These are phyloP conservation scores for Lasiodiplodia hormozganensis DNA, from an alignment of 2,329 filamentous ascomycete genomes.

Conservation along the genomic window DNA sequence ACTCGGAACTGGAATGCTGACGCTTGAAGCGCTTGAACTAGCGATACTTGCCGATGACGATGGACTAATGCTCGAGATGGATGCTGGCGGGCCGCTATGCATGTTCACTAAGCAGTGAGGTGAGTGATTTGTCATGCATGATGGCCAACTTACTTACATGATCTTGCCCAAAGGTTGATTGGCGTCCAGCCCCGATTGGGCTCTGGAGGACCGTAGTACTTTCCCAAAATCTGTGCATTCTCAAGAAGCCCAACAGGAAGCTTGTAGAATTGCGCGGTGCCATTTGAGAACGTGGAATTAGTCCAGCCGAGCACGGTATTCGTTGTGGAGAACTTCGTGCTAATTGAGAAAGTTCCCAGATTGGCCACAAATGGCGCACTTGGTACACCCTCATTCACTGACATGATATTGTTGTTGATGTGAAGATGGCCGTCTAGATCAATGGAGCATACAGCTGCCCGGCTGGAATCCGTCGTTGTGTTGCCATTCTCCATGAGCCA, in stretches of 20 bases:
- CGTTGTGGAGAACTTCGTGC: conserved; percentile 37
- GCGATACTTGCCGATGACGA: not conserved
- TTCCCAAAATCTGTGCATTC: conserved; percentile 39
- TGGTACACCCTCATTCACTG: conserved; percentile 33
- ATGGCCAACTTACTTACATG: not conserved
- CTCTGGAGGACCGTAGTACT: conserved; percentile 37
- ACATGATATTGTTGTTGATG: conserved; percentile 35
- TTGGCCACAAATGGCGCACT: conserved; percentile 38
- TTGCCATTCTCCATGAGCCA: conserved; percentile 43
- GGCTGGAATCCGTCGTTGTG: conserved; percentile 39
- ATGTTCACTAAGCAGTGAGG: not conserved
- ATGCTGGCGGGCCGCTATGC: not conserved
- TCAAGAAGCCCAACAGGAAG: conserved; percentile 35
- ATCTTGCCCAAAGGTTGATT: conserved; percentile 34
- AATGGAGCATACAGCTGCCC: conserved; percentile 42
- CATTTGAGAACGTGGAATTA: conserved; percentile 40
- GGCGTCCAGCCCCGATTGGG: conserved; percentile 36
- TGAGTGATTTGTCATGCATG: not conserved
- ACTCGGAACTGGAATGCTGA: conserved; percentile 4
- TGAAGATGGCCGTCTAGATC: conserved; percentile 33
- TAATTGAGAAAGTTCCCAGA: conserved; percentile 35
- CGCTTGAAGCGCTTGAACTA: conserved; percentile 9
- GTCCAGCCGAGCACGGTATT: conserved; percentile 41
- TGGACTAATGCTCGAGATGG: not conserved
- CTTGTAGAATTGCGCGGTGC: conserved; percentile 42